A percentile compares a stretch with the other conserved stretches of the same genome.
phyloP scores from a whole-genome alignment of 1,284 basidiomycete species.

The Leccinum huronense region DNA sequence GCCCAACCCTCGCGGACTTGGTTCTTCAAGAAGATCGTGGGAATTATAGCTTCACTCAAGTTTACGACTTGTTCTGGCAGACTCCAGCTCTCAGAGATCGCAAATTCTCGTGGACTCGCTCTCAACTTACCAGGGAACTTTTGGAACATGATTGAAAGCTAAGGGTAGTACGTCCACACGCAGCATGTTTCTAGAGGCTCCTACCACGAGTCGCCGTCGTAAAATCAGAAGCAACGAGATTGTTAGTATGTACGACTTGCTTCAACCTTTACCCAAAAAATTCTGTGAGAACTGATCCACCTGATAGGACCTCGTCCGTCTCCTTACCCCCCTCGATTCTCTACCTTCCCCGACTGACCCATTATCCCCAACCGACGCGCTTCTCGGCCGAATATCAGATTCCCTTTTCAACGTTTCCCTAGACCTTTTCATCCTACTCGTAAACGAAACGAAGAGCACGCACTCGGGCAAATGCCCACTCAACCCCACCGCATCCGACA shows the following conservation, averaged over 20 bases:
- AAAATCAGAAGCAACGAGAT: constrained; percentile 51
- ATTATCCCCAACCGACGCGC: constrained; percentile 45
- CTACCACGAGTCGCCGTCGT: too few relatives aligned
- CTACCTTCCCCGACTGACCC: constrained; percentile 48
- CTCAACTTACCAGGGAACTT: too few relatives aligned
- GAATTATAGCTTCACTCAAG: too few relatives aligned
- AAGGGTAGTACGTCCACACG: too few relatives aligned
- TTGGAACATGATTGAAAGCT: too few relatives aligned
- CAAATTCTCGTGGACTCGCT: too few relatives aligned
- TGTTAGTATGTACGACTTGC: constrained; percentile 61
- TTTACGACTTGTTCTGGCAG: too few relatives aligned
- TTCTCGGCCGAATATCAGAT: constrained; percentile 50
- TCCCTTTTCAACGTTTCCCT: constrained; percentile 59
- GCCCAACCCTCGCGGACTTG: too few relatives aligned
- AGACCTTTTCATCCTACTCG: constrained; percentile 50
- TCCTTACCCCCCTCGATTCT: constrained; percentile 54
- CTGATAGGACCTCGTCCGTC: constrained; percentile 60
- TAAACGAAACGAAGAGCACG: constrained; percentile 49
- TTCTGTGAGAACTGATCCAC: constrained; percentile 3
- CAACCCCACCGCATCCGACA: constrained; percentile 47
- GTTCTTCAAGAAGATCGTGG: too few relatives aligned
- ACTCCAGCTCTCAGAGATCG: too few relatives aligned
- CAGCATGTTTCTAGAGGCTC: too few relatives aligned
- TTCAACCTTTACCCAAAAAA: neutral
- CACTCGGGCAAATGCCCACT: constrained; percentile 44